These are phyloP conservation scores for Raffaelea ambrosiae DNA, from an alignment of 2,329 filamentous ascomycete species.

Conservation along the genomic window DNA sequence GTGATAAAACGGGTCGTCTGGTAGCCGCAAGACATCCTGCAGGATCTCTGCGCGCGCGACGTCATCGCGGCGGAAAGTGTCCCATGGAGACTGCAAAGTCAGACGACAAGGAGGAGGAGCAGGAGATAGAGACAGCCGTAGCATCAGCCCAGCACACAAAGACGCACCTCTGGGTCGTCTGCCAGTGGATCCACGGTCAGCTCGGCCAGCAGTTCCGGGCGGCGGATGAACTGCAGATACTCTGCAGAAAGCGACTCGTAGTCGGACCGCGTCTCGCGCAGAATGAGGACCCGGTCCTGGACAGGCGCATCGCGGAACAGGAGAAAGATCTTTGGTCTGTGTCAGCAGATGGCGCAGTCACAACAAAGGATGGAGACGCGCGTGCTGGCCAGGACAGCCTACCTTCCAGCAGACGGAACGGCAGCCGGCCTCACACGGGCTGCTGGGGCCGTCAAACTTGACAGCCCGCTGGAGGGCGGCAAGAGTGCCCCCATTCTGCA, in stretches of 20 bases:
- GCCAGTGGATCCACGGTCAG: constrained; percentile 74
- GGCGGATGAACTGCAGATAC: constrained; percentile 72
- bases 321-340: constrained; percentile 57
- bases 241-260: constrained; percentile 66
- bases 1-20: constrained; percentile 86
- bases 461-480: constrained; percentile 57
- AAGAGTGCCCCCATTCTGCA: constrained; percentile 47
- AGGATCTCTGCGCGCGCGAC: constrained; percentile 77
- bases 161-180: constrained; percentile 56
- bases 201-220: constrained; percentile 68
- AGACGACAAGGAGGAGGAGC: not conserved
- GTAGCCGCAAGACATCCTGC: constrained; percentile 90
- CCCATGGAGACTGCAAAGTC: constrained; percentile 72
- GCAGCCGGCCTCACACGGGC: constrained; percentile 62
- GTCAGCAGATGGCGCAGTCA: not conserved
- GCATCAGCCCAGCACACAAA: not conserved
- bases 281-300: constrained; percentile 57
- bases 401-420: constrained; percentile 93
- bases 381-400: not conserved
- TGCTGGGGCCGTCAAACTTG: constrained; percentile 47
- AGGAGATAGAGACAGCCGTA: constrained; percentile 15
- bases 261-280: constrained; percentile 61
- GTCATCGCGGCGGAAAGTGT: constrained; percentile 78
- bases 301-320: constrained; percentile 61
- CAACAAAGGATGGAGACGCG: not conserved